Percentiles rank a stretch among this genome's conserved stretches.
These are phyloP conservation scores for Aspergillus sp. DNA, from an alignment of 2,329 filamentous ascomycete species.

Conservation along the genomic window DNA sequence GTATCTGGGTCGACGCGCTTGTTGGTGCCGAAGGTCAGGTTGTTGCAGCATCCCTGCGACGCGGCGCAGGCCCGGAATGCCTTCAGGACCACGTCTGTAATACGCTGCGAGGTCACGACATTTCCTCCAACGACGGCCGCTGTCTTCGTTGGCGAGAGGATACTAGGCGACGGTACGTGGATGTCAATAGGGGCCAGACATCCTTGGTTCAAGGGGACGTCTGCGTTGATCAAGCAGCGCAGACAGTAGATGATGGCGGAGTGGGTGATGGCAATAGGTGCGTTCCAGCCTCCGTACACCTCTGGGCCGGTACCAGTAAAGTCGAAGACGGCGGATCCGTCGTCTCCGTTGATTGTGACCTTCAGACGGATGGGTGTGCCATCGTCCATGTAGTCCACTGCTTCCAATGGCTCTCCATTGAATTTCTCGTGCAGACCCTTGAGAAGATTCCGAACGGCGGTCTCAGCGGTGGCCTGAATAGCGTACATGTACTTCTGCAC, in stretches of 20 bases:
- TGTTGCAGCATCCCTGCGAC: slow-evolving; percentile 74
- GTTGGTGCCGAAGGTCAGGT: slow-evolving; percentile 70
- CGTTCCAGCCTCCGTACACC: slow-evolving; percentile 74
- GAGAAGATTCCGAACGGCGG: slow-evolving; percentile 65
- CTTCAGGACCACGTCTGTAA: slow-evolving; percentile 76
- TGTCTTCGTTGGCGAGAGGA: slow-evolving; percentile 67
- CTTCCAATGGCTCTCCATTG: slow-evolving; percentile 62
- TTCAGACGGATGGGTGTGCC: slow-evolving; percentile 70
- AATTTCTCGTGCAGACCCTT: slow-evolving; percentile 65
- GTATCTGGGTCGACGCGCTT: slow-evolving; percentile 58
- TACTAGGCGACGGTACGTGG: slow-evolving; percentile 59
- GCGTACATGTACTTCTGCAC: slow-evolving; percentile 79
- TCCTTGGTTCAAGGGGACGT: slow-evolving; percentile 82
- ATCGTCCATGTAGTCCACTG: slow-evolving; percentile 81
- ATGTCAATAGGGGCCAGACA: slow-evolving; percentile 72
- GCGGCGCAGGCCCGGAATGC: slow-evolving; percentile 75
- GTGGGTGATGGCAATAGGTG: slow-evolving; percentile 73
- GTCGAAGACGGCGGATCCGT: slow-evolving; percentile 72
- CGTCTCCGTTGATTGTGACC: slow-evolving; percentile 65
- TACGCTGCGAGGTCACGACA: slow-evolving; percentile 69
- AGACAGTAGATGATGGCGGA: slow-evolving; percentile 82
- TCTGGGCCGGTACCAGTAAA: slow-evolving; percentile 72
- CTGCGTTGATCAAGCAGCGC: slow-evolving; percentile 69
- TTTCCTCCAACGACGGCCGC: slow-evolving; percentile 80
- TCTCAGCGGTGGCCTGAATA: slow-evolving; percentile 74